phyloP scores from a whole-genome alignment of 495 filamentous ascomycete species.

The Neurospora sp. region DNA sequence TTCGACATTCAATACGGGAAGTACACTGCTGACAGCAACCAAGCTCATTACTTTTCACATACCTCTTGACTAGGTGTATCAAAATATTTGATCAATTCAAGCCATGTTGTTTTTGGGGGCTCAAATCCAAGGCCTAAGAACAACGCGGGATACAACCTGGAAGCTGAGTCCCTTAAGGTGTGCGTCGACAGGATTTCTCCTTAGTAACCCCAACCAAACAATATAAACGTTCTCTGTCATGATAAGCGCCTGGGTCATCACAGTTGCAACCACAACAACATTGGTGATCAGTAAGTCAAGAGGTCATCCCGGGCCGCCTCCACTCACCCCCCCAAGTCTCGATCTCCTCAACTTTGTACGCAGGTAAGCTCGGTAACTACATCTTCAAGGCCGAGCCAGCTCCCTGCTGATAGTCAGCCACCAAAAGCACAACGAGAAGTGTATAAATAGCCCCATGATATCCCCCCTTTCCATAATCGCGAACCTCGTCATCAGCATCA shows the following conservation, averaged over 20 bases:
- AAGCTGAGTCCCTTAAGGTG: too few species aligned
- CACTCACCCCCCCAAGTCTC: too few species aligned
- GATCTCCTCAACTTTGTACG: neutral
- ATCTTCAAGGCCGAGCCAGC: neutral
- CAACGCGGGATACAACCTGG: too few species aligned
- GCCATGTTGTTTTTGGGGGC: too few species aligned
- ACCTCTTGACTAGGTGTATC: too few species aligned
- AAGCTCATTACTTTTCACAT: neutral
- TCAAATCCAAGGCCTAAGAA: too few species aligned
- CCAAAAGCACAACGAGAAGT: neutral
- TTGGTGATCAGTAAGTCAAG: too few species aligned
- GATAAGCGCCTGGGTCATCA: neutral
- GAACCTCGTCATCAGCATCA: neutral
- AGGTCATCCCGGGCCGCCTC: too few species aligned
- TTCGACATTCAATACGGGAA: neutral
- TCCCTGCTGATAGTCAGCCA: neutral
- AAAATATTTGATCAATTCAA: too few species aligned
- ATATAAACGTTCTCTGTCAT: neutral
- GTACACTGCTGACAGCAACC: neutral
- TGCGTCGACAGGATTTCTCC: too few species aligned
- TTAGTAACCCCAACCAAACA: too few species aligned
- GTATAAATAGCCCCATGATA: neutral
- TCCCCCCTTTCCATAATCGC: neutral
- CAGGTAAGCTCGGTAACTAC: neutral
- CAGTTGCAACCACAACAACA: too few species aligned